These are phyloP conservation scores for Cicer cuneatum DNA, from an alignment of 306 rosid genomes.

Conservation along the genomic window DNA sequence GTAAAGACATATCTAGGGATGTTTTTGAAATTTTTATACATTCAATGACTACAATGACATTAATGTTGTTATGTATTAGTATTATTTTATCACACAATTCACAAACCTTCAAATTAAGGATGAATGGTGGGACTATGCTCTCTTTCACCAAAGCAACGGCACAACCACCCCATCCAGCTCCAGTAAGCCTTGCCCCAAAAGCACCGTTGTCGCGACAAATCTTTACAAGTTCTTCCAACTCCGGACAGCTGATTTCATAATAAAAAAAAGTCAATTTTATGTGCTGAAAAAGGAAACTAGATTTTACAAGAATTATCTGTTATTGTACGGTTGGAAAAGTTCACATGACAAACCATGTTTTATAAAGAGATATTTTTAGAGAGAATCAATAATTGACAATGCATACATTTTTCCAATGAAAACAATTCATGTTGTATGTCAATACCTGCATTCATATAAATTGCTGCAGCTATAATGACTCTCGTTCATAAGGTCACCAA, in stretches of 20 bases:
- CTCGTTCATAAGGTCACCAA: conserved; percentile 94
- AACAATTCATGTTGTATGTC: conserved; percentile 13
- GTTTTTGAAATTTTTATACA: no score
- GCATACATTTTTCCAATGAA: conserved; percentile 3
- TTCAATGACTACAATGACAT: no score
- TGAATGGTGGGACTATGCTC: conserved; percentile 81
- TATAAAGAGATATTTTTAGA: neutral
- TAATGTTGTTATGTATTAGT: neutral
- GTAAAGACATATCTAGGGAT: no score
- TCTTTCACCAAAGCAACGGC: conserved; percentile 95
- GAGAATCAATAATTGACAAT: conserved; percentile 1
- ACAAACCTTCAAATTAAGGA: conserved; percentile 88
- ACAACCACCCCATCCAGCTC: conserved; percentile 99
- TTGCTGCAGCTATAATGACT: conserved; percentile 97
- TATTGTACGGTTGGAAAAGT: neutral
- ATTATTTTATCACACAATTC: neutral
- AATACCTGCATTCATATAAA: conserved; percentile 95
- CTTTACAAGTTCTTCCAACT: conserved; percentile 90
- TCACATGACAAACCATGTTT: conserved; percentile 8
- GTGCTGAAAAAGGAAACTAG: conserved; percentile 1
- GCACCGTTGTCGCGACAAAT: conserved; percentile 70
- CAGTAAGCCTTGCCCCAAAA: conserved; percentile 95
- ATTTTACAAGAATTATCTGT: conserved; percentile 11
- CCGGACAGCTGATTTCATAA: conserved; percentile 74
- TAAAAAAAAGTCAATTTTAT: conserved; percentile 15